Evolutionary conservation across 2,329 filamentous ascomycete genomes (phyloP).

Genomic region (Exophiala sp.): DNA sequence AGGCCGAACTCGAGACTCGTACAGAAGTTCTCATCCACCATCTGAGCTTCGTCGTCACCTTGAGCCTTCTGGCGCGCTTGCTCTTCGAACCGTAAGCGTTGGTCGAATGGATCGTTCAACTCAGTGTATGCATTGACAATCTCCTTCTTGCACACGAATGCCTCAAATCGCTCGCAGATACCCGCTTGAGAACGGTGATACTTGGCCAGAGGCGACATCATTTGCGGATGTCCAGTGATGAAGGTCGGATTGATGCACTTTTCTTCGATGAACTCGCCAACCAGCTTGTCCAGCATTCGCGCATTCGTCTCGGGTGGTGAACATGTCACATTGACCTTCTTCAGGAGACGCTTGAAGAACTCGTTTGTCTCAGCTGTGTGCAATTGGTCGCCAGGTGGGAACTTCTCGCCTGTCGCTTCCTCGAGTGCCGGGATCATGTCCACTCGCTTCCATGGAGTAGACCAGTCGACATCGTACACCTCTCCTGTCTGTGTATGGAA

Average conservation of each 20-base stretch:
- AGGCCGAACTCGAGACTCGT: constrained; percentile 84
- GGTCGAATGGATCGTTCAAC: constrained; percentile 95
- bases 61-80: constrained; percentile 93
- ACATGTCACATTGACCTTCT: constrained; percentile 89
- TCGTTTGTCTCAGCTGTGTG: constrained; percentile 86
- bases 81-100: constrained; percentile 87
- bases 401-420: constrained; percentile 85
- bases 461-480: constrained; percentile 90
- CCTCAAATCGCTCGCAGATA: constrained; percentile 95
- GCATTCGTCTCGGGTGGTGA: constrained; percentile 86
- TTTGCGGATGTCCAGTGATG: constrained; percentile 76
- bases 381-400: constrained; percentile 82
- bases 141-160: constrained; percentile 95
- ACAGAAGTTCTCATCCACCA: constrained; percentile 94
- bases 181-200: constrained; percentile 78
- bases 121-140: constrained; percentile 97
- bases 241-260: constrained; percentile 91
- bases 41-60: constrained; percentile 94
- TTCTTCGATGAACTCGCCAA: constrained; percentile 92
- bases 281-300: constrained; percentile 92
- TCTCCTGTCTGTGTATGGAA: constrained; percentile 86
- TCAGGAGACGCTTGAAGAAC: constrained; percentile 78
- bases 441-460: constrained; percentile 84
- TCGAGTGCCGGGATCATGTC: constrained; percentile 96
- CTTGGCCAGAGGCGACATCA: constrained; percentile 97